Evolutionary conservation across 345 rosid species (phyloP).

Genomic region (Euclidium syriacum): DNA sequence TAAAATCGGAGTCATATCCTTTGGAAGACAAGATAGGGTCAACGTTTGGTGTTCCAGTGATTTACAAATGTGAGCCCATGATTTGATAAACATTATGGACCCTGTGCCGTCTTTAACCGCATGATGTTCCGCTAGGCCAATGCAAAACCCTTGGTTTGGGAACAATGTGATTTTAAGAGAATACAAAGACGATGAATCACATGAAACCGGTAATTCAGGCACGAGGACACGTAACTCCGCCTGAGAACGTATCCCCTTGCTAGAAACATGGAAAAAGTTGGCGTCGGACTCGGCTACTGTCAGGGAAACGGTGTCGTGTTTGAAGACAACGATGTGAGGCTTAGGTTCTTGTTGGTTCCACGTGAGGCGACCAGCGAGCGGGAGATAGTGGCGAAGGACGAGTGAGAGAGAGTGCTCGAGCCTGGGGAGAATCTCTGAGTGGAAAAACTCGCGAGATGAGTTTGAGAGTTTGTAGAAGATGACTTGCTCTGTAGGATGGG

Average conservation of each 20-base stretch:
- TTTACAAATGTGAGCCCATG: conserved; percentile 28
- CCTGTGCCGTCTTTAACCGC: conserved; percentile 17
- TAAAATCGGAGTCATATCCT: conserved; percentile 11
- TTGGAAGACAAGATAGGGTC: not conserved
- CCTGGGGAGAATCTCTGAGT: conserved; percentile 24
- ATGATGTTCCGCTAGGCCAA: conserved; percentile 26
- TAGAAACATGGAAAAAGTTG: conserved; percentile 12
- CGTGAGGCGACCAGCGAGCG: conserved; percentile 29
- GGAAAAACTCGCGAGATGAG: conserved; percentile 11
- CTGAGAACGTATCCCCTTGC: conserved; percentile 6
- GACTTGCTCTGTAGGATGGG: conserved; percentile 10
- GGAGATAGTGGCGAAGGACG: conserved; percentile 36
- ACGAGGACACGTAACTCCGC: conserved; percentile 11
- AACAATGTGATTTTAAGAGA: conserved; percentile 23
- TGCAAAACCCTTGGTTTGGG: conserved; percentile 21
- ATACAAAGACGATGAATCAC: not conserved
- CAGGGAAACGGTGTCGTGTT: conserved; percentile 21
- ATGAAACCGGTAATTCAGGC: conserved; percentile 6
- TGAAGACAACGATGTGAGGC: conserved; percentile 25
- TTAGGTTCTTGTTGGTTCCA: conserved; percentile 22
- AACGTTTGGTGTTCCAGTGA: not conserved
- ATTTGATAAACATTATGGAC: conserved; percentile 11
- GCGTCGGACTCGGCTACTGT: conserved; percentile 25
- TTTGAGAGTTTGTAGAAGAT: conserved; percentile 26
- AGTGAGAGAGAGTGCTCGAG: conserved; percentile 31